phyloP scores from a whole-genome alignment of 345 rosid species.

The Cardamine occulta region DNA sequence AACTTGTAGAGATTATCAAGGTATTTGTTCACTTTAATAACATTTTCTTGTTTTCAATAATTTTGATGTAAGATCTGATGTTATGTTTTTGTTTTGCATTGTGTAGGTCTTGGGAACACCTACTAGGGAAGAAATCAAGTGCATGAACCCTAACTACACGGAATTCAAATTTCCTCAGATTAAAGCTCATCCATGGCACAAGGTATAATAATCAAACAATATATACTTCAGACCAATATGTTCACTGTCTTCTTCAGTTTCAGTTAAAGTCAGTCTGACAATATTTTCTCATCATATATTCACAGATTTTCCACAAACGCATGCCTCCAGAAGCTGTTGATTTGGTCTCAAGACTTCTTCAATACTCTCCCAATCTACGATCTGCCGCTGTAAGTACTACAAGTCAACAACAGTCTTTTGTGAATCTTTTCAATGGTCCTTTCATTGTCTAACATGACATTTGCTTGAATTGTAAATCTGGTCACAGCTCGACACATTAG shows the following conservation, averaged over 20 bases:
- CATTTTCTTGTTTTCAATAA: background rate
- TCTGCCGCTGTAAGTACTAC: slow-evolving; percentile 74
- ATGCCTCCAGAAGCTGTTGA: slow-evolving; percentile 99
- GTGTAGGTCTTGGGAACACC: slow-evolving; percentile 93
- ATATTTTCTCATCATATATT: slow-evolving; percentile 5
- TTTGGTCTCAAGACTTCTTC: slow-evolving; percentile 92
- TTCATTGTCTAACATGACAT: slow-evolving; percentile 5
- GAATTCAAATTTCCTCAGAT: slow-evolving; percentile 97
- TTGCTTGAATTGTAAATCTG: slow-evolving; percentile 16
- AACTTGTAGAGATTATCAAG: slow-evolving; percentile 98
- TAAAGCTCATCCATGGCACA: slow-evolving; percentile 99
- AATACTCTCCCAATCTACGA: slow-evolving; percentile 94
- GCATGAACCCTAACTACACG: slow-evolving; percentile 98
- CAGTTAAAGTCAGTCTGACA: background rate
- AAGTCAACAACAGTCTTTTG: slow-evolving; percentile 23
- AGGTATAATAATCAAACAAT: slow-evolving; percentile 52
- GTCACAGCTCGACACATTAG: slow-evolving; percentile 77
- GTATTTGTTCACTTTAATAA: slow-evolving; percentile 41
- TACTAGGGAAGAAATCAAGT: slow-evolving; percentile 95
- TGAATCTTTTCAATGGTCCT: background rate
- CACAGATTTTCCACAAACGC: slow-evolving; percentile 88
- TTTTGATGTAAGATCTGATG: background rate
- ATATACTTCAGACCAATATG: background rate
- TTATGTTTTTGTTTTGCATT: slow-evolving; percentile 9
- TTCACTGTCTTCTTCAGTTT: background rate